These are phyloP conservation scores for Thielaviopsis musarum DNA, from an alignment of 2,329 filamentous ascomycete species.

Conservation along the genomic window DNA sequence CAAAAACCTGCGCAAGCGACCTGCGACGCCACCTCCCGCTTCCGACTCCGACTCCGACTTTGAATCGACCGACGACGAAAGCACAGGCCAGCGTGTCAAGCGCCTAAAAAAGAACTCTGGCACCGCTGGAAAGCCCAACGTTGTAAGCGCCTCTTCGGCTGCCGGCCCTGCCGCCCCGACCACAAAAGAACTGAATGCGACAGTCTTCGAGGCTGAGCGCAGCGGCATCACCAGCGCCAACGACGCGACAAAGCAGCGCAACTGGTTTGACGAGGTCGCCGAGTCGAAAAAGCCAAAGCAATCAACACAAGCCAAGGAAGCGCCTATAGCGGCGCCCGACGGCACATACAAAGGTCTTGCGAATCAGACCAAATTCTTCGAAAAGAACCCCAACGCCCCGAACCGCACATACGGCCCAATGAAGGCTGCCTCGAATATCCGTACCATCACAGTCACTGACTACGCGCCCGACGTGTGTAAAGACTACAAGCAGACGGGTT, in stretches of 20 bases:
- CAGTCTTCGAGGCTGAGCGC: constrained; percentile 44
- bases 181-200: constrained; percentile 27
- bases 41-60: constrained; percentile 5
- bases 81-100: constrained; percentile 1
- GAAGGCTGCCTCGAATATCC: constrained; percentile 76
- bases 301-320: constrained; percentile 23
- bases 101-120: constrained; percentile 3
- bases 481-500: constrained; percentile 71
- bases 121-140: neutral
- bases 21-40: constrained; percentile 3
- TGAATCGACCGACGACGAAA: constrained; percentile 4
- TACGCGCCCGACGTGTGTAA: constrained; percentile 91
- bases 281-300: constrained; percentile 32
- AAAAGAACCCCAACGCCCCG: constrained; percentile 63
- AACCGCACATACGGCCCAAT: constrained; percentile 61
- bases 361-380: constrained; percentile 57
- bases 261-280: constrained; percentile 66
- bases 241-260: constrained; percentile 75
- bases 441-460: constrained; percentile 79
- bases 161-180: constrained; percentile 16
- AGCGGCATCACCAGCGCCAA: constrained; percentile 50
- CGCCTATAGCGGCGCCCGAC: constrained; percentile 6
- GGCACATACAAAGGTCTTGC: constrained; percentile 65
- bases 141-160: neutral
- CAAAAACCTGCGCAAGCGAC: constrained; percentile 9